Percentiles rank a stretch among this genome's conserved stretches.
These are phyloP conservation scores for Tricholoma matsutake DNA, from an alignment of 768 basidiomycete genomes.

Conservation along the genomic window DNA sequence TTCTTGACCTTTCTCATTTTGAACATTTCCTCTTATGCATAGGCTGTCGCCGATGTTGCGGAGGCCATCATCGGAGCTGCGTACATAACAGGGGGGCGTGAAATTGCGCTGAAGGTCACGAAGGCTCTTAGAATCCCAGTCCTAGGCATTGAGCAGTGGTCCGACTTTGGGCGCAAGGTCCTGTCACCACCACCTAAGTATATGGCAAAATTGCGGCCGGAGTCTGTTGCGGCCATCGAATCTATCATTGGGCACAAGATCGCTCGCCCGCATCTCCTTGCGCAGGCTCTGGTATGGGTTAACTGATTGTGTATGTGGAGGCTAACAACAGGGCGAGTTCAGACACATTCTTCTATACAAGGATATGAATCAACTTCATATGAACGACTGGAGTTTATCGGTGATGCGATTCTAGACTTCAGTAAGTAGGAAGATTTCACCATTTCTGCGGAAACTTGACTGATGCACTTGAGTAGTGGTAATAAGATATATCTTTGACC, in stretches of 20 bases:
- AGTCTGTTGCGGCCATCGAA: conserved; percentile 56
- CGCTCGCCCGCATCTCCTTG: conserved; percentile 57
- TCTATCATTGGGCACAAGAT: conserved; percentile 62
- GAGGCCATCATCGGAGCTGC: conserved; percentile 86
- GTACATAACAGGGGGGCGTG: conserved; percentile 69
- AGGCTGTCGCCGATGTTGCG: conserved; percentile 82
- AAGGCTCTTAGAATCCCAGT: conserved; percentile 67
- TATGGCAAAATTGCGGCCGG: conserved; percentile 43
- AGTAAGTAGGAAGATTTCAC: conserved; percentile 53
- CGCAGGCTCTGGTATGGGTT: conserved; percentile 65
- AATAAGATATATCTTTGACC: conserved; percentile 64
- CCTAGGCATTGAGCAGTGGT: conserved; percentile 63
- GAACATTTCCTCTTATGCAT: conserved; percentile 1
- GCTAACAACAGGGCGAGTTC: conserved; percentile 9
- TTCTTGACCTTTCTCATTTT: neutral
- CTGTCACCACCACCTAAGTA: conserved; percentile 41
- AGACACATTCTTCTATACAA: conserved; percentile 70
- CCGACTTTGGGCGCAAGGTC: conserved; percentile 60
- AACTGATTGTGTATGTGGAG: neutral
- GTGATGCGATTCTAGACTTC: conserved; percentile 84
- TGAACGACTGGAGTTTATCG: conserved; percentile 81
- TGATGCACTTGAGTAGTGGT: conserved; percentile 49
- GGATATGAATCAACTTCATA: conserved; percentile 56
- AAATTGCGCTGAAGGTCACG: conserved; percentile 58
- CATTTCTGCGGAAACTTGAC: conserved; percentile 5